A percentile compares a stretch with the other conserved stretches of the same genome.
Conservation (phyloP, 257 asterid genomes). For the Ilex aquifolium region DNA sequence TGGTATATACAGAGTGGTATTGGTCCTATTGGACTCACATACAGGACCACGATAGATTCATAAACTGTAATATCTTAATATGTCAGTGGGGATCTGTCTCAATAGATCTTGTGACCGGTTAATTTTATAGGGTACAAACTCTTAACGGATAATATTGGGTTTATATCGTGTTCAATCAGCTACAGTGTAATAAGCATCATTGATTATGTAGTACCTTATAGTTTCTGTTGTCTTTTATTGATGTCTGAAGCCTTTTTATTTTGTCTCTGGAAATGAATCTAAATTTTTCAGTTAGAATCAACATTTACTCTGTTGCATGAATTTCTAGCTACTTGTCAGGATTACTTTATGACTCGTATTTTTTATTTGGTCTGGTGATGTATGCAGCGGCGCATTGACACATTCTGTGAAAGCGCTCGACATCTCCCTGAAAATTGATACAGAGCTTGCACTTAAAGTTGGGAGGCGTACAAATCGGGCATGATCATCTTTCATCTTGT, state of each 20-base stretch:
- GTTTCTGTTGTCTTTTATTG: background rate
- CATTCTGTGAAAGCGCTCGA: constrained; percentile 98
- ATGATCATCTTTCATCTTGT: constrained; percentile 20
- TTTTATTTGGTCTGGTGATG: background rate
- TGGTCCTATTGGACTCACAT: background rate
- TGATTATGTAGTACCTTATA: background rate
- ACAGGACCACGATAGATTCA: background rate
- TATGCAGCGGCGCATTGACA: constrained; percentile 84
- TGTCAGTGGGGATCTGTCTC: too few species aligned
- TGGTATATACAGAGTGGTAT: background rate
- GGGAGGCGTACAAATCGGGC: constrained; percentile 96
- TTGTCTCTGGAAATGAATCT: background rate
- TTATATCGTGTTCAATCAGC: background rate
- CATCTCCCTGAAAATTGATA: constrained; percentile 84
- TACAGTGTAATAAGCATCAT: background rate
- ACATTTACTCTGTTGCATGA: background rate
- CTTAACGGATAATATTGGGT: too few species aligned
- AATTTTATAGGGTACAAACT: too few species aligned
- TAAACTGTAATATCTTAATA: too few species aligned
- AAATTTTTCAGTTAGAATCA: background rate
- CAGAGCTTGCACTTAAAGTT: constrained; percentile 93
- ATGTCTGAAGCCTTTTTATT: background rate
- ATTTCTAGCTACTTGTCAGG: background rate
- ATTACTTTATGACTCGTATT: background rate
- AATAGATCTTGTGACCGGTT: too few species aligned